Evolutionary conservation across 345 rosid genomes (phyloP).

Genomic region (Erodium maritimum): DNA sequence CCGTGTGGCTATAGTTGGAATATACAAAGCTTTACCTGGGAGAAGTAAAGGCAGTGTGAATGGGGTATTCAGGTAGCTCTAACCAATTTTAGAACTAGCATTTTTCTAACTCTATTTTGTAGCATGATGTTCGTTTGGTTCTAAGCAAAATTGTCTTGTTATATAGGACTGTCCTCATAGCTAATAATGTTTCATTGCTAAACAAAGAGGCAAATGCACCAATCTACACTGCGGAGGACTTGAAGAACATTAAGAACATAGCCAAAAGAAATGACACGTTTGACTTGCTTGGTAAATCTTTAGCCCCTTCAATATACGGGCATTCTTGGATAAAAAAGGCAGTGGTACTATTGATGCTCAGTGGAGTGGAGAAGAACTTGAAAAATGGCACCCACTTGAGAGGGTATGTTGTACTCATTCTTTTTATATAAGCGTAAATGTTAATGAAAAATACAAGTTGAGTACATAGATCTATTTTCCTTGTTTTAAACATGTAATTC

Average conservation of each 20-base stretch:
- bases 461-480: background rate
- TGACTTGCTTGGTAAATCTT: constrained; percentile 80
- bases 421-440: background rate
- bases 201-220: constrained; percentile 98
- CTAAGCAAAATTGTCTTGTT: constrained; percentile 8
- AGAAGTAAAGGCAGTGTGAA: constrained; percentile 91
- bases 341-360: constrained; percentile 79
- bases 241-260: constrained; percentile 74
- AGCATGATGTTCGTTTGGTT: too few species aligned
- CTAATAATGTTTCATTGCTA: constrained; percentile 79
- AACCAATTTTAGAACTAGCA: too few species aligned
- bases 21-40: constrained; percentile 94
- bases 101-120: too few species aligned
- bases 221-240: constrained; percentile 60
- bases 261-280: constrained; percentile 79
- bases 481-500: too few species aligned
- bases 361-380: constrained; percentile 92
- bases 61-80: constrained; percentile 82
- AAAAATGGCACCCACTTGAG: constrained; percentile 92
- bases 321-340: constrained; percentile 98
- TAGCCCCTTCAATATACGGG: constrained; percentile 94
- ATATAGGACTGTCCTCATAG: constrained; percentile 80
- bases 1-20: constrained; percentile 81
- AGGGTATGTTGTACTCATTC: constrained; percentile 48
- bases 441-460: background rate